Percentiles rank a stretch among this genome's conserved stretches.
phyloP scores from a whole-genome alignment of 768 basidiomycete genomes.

The Naematelia encephala region DNA sequence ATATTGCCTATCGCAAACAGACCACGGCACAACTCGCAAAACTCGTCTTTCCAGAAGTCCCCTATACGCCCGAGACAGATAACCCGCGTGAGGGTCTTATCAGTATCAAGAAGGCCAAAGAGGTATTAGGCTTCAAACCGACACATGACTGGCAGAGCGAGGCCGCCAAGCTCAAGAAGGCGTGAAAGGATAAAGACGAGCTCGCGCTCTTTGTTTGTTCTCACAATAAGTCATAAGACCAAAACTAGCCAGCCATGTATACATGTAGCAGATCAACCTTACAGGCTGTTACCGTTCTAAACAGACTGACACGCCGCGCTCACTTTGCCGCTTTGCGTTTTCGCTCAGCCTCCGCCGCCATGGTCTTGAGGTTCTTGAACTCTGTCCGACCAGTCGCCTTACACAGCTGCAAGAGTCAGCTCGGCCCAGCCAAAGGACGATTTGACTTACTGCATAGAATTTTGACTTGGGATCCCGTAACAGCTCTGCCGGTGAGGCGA shows the following conservation, averaged over 20 bases:
- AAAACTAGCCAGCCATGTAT: no score
- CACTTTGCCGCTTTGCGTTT: slow-evolving; percentile 7
- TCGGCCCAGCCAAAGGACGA: background rate
- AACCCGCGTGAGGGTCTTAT: slow-evolving; percentile 39
- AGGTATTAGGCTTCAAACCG: slow-evolving; percentile 45
- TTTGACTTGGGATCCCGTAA: slow-evolving; percentile 43
- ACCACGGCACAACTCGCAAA: slow-evolving; percentile 41
- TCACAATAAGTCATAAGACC: no score
- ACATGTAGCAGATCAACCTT: no score
- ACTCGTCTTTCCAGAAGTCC: slow-evolving; percentile 39
- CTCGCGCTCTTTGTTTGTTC: no score
- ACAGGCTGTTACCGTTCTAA: no score
- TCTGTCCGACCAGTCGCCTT: slow-evolving; percentile 47
- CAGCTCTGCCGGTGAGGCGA: slow-evolving; percentile 53
- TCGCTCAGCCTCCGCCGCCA: slow-evolving; percentile 43
- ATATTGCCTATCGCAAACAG: slow-evolving; percentile 30
- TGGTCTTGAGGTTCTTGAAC: slow-evolving; percentile 42
- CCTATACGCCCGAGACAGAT: slow-evolving; percentile 40
- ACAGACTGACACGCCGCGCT: no score
- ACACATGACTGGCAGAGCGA: slow-evolving; percentile 45
- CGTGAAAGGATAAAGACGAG: no score
- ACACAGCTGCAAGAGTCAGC: slow-evolving; percentile 30
- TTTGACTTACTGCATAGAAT: slow-evolving; percentile 39
- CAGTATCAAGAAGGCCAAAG: slow-evolving; percentile 45
- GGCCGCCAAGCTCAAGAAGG: slow-evolving; percentile 23